These are phyloP conservation scores for Millerozyma acaciae DNA, from an alignment of 805 yeast species.

Conservation along the genomic window DNA sequence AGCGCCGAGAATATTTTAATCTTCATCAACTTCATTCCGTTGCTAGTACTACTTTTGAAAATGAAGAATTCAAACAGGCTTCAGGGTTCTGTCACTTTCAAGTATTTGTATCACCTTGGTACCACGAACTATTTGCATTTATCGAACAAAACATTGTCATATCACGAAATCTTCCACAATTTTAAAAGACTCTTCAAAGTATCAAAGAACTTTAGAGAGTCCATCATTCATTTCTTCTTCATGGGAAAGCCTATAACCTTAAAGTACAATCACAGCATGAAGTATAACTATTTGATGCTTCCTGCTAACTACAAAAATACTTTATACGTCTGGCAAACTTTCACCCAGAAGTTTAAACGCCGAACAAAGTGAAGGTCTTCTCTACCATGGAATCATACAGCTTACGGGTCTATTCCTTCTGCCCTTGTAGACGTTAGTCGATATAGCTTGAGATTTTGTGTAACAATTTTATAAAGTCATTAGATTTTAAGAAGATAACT, in stretches of 20 bases:
- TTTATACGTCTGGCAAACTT: conserved; percentile 21
- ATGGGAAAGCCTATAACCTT: conserved; percentile 25
- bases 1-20: conserved; percentile 58
- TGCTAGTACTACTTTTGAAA: conserved; percentile 76
- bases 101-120: conserved; percentile 12
- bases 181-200: conserved; percentile 26
- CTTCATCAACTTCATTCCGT: conserved; percentile 75
- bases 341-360: no score
- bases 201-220: conserved; percentile 24
- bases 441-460: no score
- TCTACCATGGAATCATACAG: no score
- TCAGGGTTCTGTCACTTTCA: conserved; percentile 49
- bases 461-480: no score
- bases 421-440: no score
- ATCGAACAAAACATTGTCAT: conserved; percentile 36
- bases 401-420: no score
- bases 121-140: conserved; percentile 24
- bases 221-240: conserved; percentile 20
- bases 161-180: conserved; percentile 31
- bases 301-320: conserved; percentile 28
- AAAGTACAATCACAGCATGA: conserved; percentile 21
- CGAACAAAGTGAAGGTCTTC: no score
- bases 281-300: conserved; percentile 32
- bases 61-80: conserved; percentile 70
- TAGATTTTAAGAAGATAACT: no score